A percentile compares a stretch with the other conserved stretches of the same genome.
Conservation (phyloP, 2,329 filamentous ascomycete species). For the Alternaria panax region DNA sequence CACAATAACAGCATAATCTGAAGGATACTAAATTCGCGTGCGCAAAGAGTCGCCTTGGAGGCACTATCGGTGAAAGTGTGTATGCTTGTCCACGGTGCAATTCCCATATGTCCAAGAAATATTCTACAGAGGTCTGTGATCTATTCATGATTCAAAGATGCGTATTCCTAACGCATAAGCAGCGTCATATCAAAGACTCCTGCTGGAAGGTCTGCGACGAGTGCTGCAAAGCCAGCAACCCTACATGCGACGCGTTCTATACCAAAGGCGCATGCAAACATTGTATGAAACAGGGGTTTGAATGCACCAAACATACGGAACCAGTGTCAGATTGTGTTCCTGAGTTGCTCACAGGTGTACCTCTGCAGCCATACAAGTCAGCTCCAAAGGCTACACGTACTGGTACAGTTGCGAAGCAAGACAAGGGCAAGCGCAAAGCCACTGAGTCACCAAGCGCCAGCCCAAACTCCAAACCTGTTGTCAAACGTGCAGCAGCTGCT, state of each 20-base stretch:
- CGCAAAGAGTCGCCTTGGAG: neutral
- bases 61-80: neutral
- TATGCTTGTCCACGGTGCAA: constrained; percentile 18
- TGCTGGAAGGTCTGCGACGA: constrained; percentile 28
- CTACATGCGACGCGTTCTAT: constrained; percentile 13
- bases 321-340: constrained; percentile 3
- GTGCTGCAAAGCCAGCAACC: constrained; percentile 10
- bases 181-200: constrained; percentile 12
- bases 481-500: neutral
- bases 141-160: neutral
- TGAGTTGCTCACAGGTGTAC: neutral
- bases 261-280: constrained; percentile 10
- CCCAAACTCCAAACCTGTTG: constrained; percentile 9
- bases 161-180: neutral
- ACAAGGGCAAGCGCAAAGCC: constrained; percentile 14
- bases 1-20: constrained; percentile 4
- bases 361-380: neutral
- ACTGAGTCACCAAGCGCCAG: constrained; percentile 6
- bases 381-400: neutral
- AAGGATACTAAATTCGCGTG: constrained; percentile 5
- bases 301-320: constrained; percentile 17
- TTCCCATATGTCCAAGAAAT: constrained; percentile 6
- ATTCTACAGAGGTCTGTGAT: constrained; percentile 1
- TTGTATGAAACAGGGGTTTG: constrained; percentile 8
- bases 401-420: neutral